These are phyloP conservation scores for Rhizoctonia solani DNA, from an alignment of 1,284 basidiomycete species.

Conservation along the genomic window DNA sequence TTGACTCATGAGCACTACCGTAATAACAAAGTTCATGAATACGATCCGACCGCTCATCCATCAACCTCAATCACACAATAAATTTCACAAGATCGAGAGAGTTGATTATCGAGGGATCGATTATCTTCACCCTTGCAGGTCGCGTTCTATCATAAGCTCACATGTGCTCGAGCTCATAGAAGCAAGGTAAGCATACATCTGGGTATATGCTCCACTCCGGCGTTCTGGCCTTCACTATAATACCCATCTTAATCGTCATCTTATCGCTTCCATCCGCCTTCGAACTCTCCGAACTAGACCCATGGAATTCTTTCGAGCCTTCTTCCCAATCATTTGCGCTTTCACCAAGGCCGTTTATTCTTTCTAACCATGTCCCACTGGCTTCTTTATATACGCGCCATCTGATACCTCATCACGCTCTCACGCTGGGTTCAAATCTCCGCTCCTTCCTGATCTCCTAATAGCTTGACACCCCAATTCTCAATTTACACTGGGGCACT, in stretches of 20 bases:
- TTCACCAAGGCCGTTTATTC: background rate
- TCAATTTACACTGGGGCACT: background rate
- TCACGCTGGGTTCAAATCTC: constrained; percentile 24
- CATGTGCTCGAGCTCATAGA: no score
- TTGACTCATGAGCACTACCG: no score
- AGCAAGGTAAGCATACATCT: no score
- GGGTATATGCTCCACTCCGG: no score
- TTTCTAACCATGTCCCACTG: no score
- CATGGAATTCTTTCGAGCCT: background rate
- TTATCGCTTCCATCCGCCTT: background rate
- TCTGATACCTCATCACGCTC: constrained; percentile 1
- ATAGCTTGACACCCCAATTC: background rate
- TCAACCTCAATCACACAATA: no score
- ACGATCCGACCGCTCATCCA: no score
- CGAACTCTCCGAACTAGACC: background rate
- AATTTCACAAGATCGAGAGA: no score
- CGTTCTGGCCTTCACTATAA: background rate
- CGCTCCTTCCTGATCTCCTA: background rate
- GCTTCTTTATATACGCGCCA: background rate
- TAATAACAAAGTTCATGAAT: no score
- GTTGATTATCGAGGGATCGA: no score
- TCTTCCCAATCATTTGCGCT: background rate
- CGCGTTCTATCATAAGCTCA: no score
- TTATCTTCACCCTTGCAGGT: no score
- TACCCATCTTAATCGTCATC: background rate